These are phyloP conservation scores for Picochlorum costavermella DNA, from an alignment of 139 green algal species.

Conservation along the genomic window DNA sequence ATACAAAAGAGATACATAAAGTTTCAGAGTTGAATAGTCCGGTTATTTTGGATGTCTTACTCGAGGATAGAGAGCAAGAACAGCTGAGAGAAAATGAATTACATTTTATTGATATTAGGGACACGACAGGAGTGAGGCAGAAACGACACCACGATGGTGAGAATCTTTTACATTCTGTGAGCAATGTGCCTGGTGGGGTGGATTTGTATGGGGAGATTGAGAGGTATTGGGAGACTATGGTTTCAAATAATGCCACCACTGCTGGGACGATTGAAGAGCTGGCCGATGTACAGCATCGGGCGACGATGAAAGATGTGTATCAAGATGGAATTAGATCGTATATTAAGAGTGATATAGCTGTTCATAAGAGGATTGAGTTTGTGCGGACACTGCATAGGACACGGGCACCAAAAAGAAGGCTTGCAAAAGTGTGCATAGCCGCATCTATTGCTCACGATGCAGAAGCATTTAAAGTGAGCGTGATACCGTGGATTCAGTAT, in stretches of 20 bases:
- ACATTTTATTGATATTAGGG: not conserved
- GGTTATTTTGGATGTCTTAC: too few species aligned
- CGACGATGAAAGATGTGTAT: slow-evolving; percentile 13
- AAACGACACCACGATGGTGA: slow-evolving; percentile 6
- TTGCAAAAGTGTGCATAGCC: slow-evolving; percentile 14
- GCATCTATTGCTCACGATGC: slow-evolving; percentile 37
- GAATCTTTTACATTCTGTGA: not conserved
- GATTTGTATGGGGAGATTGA: slow-evolving; percentile 28
- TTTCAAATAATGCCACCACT: not conserved
- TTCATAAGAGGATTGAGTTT: slow-evolving; percentile 17
- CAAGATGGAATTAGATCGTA: slow-evolving; percentile 7
- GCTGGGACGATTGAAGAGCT: not conserved
- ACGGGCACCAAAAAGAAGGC: not conserved
- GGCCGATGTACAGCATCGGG: slow-evolving; percentile 9
- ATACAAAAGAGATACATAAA: too few species aligned
- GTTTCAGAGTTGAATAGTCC: too few species aligned
- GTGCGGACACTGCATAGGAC: slow-evolving; percentile 16
- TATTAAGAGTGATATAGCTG: slow-evolving; percentile 3
- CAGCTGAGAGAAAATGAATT: not conserved
- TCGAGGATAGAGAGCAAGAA: too few species aligned
- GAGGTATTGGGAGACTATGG: slow-evolving; percentile 6
- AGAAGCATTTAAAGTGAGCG: slow-evolving; percentile 27
- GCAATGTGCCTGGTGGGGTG: slow-evolving; percentile 26
- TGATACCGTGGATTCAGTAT: slow-evolving; percentile 49
- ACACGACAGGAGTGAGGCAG: not conserved